Percentiles rank a stretch among this genome's conserved stretches.
These are phyloP conservation scores for Diaporthe sp. DNA, from an alignment of 2,329 filamentous ascomycete species.

Conservation along the genomic window DNA sequence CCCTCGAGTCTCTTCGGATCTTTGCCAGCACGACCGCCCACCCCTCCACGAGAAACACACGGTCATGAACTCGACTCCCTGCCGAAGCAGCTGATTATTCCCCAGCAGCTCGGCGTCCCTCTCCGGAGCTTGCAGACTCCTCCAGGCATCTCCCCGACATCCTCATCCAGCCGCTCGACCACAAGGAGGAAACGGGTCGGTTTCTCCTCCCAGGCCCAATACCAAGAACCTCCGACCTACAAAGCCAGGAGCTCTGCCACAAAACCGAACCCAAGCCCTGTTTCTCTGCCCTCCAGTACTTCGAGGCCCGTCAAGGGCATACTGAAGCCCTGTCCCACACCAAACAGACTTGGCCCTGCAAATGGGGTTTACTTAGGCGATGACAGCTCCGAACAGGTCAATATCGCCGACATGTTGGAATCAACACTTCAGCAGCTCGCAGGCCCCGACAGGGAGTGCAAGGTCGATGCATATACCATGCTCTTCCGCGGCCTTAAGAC, in stretches of 20 bases:
- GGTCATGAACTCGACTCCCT: conserved; percentile 54
- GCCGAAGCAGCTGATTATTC: conserved; percentile 52
- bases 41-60: conserved; percentile 70
- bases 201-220: conserved; percentile 70
- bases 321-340: conserved; percentile 77
- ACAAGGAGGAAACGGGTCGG: conserved; percentile 68
- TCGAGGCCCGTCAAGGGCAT: conserved; percentile 75
- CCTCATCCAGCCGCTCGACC: conserved; percentile 57
- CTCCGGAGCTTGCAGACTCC: conserved; percentile 64
- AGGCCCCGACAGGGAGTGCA: conserved; percentile 77
- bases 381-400: conserved; percentile 57
- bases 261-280: conserved; percentile 58
- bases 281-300: conserved; percentile 53
- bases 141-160: conserved; percentile 60
- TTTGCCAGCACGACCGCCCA: conserved; percentile 73
- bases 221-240: conserved; percentile 66
- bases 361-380: conserved; percentile 58
- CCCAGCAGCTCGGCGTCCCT: conserved; percentile 53
- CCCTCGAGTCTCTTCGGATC: conserved; percentile 62
- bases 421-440: conserved; percentile 87
- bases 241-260: conserved; percentile 51
- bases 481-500: conserved; percentile 82
- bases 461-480: conserved; percentile 88
- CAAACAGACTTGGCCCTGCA: conserved; percentile 59
- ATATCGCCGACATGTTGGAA: conserved; percentile 85